Percentiles rank a stretch among this genome's conserved stretches.
Evolutionary conservation across 176 grass and related monocot species (phyloP).

Genomic region (Oryza australiensis): DNA sequence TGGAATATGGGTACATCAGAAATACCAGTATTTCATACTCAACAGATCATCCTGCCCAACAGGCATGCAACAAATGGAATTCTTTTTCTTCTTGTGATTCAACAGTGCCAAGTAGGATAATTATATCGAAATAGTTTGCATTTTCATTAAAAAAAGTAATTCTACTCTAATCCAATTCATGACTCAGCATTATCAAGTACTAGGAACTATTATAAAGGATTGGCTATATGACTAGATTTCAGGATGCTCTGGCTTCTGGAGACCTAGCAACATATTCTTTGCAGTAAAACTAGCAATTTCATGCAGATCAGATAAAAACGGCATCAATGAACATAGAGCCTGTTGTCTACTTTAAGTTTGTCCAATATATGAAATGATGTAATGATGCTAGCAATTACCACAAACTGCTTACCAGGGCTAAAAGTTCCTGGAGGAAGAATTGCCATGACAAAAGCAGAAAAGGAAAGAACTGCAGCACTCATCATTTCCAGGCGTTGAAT

Average conservation of each 20-base stretch:
- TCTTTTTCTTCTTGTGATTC: not conserved
- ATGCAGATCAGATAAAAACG: not conserved
- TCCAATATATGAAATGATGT: not conserved
- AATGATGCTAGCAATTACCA: not conserved
- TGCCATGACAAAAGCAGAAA: conserved; percentile 73
- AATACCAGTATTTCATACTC: not conserved
- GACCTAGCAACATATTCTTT: not conserved
- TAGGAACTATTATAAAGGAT: not conserved
- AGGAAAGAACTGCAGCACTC: conserved; percentile 72
- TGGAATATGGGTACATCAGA: not conserved
- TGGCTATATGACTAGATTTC: not conserved
- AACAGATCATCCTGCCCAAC: not conserved
- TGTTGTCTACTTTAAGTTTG: not conserved
- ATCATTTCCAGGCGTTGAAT: conserved; percentile 80
- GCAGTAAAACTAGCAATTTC: not conserved
- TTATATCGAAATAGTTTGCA: not conserved
- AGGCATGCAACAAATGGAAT: not conserved
- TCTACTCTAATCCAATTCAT: not conserved
- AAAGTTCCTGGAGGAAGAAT: conserved; percentile 75
- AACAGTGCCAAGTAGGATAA: not conserved
- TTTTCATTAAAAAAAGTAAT: conserved; percentile 1
- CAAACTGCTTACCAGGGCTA: conserved; percentile 57
- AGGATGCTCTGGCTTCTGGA: not conserved
- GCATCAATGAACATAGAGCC: conserved; percentile 1
- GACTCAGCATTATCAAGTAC: not conserved